Base-by-base conservation (phyloP, 805 yeast species). In the Metschnikowia peoriensis region DNA sequence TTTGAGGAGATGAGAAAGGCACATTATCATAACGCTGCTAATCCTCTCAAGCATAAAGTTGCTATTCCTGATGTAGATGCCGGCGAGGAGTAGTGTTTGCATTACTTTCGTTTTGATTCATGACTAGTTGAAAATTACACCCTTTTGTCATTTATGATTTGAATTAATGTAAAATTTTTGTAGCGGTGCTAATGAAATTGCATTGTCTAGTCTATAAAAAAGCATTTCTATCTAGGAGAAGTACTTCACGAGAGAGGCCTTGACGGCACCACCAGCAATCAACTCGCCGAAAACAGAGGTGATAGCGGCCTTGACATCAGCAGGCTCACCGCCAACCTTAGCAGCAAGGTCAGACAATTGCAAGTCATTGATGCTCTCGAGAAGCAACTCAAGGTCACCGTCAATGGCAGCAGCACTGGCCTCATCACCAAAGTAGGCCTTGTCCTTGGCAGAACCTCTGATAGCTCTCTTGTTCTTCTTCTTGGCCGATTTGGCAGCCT, bases 401-500 rank as follows among this genome's bases (percentile, higher is more conserved):
- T 88, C 96, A 61, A 88, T 85, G 54, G 75, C 72, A 54, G 82
- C 77, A 46, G 93, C 80, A 56, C 82, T 82, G 55, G 73, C 82
- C 53, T 85, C 87, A 64, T 86, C 90, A 61, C 94, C 94, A 62
- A 90, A 91, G 82, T 89, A 90, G 53, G 79, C 88, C 62, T 79
- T 83, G 42, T 89, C 97, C 79, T 92, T 90, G 60, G 84, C 89
- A 53, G 91, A 78, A 63, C 75, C 73, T 82, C 98, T 89, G 60
- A 94, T 73, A 41, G 85, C 72, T 79, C 96, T 86, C 86, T 89
- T 89, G 78, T 89, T 88, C 88, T 94, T 94, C 96, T 94, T 94
- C 81, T 90, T 92, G 49, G 97, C 97, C 62, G 88, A 89, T 81
- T 94, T 97, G 70, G 96, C 96, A 62, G 93, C 87, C 80, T 93